Percentiles rank a stretch among this genome's conserved stretches.
These are phyloP conservation scores for Phycomyces blakesleeanus DNA, from an alignment of 192 early-diverging fungal genomes.

Conservation along the genomic window DNA sequence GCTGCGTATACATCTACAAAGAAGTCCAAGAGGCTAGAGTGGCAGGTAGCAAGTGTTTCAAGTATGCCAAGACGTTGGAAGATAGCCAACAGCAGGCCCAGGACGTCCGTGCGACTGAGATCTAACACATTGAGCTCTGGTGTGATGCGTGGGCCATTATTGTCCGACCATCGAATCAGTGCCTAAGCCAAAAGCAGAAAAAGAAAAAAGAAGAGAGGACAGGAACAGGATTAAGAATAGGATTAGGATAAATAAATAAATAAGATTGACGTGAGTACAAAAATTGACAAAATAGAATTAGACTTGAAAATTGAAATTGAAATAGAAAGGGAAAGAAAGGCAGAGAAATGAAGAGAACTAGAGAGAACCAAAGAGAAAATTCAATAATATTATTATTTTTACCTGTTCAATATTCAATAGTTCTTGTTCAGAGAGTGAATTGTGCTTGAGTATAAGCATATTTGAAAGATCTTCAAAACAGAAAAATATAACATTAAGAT, in stretches of 20 bases:
- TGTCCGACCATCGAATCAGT: slow-evolving; percentile 43
- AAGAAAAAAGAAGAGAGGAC: neutral
- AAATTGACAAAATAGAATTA: too few species aligned
- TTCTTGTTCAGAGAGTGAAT: slow-evolving; percentile 50
- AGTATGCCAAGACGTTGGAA: slow-evolving; percentile 63
- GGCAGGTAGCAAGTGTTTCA: slow-evolving; percentile 47
- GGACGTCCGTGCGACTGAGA: slow-evolving; percentile 63
- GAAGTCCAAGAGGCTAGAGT: slow-evolving; percentile 72
- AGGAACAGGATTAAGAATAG: too few species aligned
- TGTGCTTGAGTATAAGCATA: slow-evolving; percentile 51
- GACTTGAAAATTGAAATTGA: too few species aligned
- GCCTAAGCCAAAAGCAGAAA: slow-evolving; percentile 24
- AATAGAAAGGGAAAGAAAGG: too few species aligned
- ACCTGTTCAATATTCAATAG: slow-evolving; percentile 55
- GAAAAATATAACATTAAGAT: too few species aligned
- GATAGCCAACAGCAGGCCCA: slow-evolving; percentile 76
- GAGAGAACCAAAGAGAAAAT: too few species aligned
- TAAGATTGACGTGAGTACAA: slow-evolving; percentile 12
- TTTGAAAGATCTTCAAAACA: neutral
- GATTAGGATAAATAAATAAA: too few species aligned
- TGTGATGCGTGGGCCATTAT: slow-evolving; percentile 33
- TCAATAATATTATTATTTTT: too few species aligned
- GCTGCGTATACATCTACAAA: slow-evolving; percentile 72
- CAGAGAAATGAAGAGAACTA: too few species aligned
- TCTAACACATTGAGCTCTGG: slow-evolving; percentile 60